Evolutionary conservation across 1,139 yeast genomes (phyloP).

Genomic region (Saccharomyces hybrid): DNA sequence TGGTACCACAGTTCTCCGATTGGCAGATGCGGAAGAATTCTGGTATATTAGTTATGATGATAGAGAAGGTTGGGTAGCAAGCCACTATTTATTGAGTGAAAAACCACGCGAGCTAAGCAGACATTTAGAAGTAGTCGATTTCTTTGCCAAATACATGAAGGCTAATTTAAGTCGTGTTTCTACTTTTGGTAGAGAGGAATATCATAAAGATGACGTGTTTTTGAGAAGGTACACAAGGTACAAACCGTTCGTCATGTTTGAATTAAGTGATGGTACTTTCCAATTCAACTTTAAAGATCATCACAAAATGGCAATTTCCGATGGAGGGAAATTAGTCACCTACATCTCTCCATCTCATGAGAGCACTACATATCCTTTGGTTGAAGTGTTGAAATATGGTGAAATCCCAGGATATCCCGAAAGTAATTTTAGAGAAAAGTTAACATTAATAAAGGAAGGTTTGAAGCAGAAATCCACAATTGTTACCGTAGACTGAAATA

Average conservation of each 20-base stretch:
- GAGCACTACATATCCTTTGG: constrained; percentile 61
- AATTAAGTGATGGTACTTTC: constrained; percentile 82
- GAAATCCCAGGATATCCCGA: constrained; percentile 59
- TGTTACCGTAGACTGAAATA: constrained; percentile 20
- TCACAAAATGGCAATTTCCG: constrained; percentile 74
- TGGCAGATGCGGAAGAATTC: constrained; percentile 55
- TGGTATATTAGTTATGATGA: constrained; percentile 53
- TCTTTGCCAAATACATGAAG: constrained; percentile 78
- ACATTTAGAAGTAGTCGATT: constrained; percentile 75
- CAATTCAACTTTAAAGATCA: constrained; percentile 96
- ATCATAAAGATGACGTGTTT: constrained; percentile 55
- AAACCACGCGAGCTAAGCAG: constrained; percentile 58
- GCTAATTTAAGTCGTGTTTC: constrained; percentile 72
- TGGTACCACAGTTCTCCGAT: constrained; percentile 68
- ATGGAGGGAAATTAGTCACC: constrained; percentile 67
- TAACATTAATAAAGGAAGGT: constrained; percentile 29
- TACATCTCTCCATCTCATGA: constrained; percentile 73
- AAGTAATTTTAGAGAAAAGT: constrained; percentile 39
- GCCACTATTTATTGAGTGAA: constrained; percentile 48
- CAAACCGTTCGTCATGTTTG: constrained; percentile 80
- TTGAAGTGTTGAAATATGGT: constrained; percentile 53
- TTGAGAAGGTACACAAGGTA: constrained; percentile 77
- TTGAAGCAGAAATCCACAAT: constrained; percentile 31
- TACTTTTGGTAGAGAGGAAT: constrained; percentile 37
- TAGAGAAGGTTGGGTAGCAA: constrained; percentile 65